A percentile compares a stretch with the other conserved stretches of the same genome.
Evolutionary conservation across 345 rosid species (phyloP).

Genomic region (Euclidium syriacum): DNA sequence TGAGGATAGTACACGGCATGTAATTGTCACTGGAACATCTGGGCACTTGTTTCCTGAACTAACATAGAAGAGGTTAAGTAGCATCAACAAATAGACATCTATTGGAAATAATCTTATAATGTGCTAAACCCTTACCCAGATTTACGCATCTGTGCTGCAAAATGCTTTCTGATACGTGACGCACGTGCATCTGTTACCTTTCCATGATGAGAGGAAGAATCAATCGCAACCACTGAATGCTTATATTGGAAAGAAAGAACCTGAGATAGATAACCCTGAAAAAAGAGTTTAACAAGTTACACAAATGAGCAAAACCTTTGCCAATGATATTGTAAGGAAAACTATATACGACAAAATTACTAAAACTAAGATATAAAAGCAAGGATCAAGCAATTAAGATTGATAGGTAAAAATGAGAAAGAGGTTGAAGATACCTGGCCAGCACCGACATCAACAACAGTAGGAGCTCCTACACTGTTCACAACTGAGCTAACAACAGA

Average conservation of each 20-base stretch:
- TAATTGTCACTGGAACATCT: constrained; percentile 62
- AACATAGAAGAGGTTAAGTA: constrained; percentile 34
- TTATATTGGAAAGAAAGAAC: constrained; percentile 80
- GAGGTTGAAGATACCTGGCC: constrained; percentile 57
- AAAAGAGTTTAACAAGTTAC: constrained; percentile 18
- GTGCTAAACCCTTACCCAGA: constrained; percentile 43
- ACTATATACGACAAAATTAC: not conserved
- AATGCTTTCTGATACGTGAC: constrained; percentile 74
- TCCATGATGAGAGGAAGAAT: constrained; percentile 87
- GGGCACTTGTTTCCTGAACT: constrained; percentile 57
- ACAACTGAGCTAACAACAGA: constrained; percentile 61
- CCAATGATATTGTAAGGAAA: not conserved
- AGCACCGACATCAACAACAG: constrained; percentile 83
- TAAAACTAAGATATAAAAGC: not conserved
- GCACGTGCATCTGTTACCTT: constrained; percentile 75
- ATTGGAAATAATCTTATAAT: not conserved
- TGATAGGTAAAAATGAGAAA: constrained; percentile 9
- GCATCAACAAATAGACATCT: constrained; percentile 15
- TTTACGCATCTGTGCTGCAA: constrained; percentile 63
- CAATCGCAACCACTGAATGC: constrained; percentile 79
- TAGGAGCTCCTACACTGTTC: constrained; percentile 45
- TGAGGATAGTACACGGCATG: constrained; percentile 59
- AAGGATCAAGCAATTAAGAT: not conserved
- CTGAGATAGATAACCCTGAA: constrained; percentile 89
- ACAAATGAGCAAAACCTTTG: constrained; percentile 3